Conservation (phyloP, 805 yeast genomes). For the Kodamaea nitidulidarum region DNA sequence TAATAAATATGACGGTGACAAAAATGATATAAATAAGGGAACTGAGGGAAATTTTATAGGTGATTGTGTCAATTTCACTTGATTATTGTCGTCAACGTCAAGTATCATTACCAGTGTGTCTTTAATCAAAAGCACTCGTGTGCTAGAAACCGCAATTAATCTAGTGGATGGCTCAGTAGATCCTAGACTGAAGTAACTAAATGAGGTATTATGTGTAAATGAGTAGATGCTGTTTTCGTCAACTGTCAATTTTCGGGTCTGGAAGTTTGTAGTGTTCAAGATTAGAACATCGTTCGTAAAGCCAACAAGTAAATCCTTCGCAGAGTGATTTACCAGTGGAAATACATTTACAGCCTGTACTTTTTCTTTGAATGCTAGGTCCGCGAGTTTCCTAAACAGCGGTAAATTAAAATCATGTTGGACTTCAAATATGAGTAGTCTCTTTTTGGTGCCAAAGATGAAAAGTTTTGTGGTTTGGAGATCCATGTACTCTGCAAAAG, state of each 20-base stretch:
- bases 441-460: constrained; percentile 28
- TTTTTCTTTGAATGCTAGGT: constrained; percentile 28
- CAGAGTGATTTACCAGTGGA: not conserved
- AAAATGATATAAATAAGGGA: constrained; percentile 24
- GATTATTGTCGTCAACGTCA: constrained; percentile 10
- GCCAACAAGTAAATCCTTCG: constrained; percentile 19
- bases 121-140: constrained; percentile 23
- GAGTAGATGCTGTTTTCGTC: constrained; percentile 18
- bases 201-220: constrained; percentile 24
- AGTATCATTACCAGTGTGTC: constrained; percentile 29
- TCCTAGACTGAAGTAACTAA: constrained; percentile 38
- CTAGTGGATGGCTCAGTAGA: constrained; percentile 25
- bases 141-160: constrained; percentile 16
- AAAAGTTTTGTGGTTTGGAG: constrained; percentile 21
- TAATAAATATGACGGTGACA: constrained; percentile 33
- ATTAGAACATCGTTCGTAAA: constrained; percentile 24
- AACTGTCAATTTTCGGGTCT: constrained; percentile 14
- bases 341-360: constrained; percentile 19
- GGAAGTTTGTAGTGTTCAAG: constrained; percentile 20
- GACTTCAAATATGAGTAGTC: constrained; percentile 24
- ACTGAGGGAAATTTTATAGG: constrained; percentile 21
- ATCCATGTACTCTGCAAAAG: constrained; percentile 14
- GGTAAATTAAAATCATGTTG: constrained; percentile 28
- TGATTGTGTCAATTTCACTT: constrained; percentile 13
- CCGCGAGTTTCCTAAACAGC: constrained; percentile 22